Evolutionary conservation across 2,329 filamentous ascomycete genomes (phyloP).

Genomic region (Hyphodiscus sp.): DNA sequence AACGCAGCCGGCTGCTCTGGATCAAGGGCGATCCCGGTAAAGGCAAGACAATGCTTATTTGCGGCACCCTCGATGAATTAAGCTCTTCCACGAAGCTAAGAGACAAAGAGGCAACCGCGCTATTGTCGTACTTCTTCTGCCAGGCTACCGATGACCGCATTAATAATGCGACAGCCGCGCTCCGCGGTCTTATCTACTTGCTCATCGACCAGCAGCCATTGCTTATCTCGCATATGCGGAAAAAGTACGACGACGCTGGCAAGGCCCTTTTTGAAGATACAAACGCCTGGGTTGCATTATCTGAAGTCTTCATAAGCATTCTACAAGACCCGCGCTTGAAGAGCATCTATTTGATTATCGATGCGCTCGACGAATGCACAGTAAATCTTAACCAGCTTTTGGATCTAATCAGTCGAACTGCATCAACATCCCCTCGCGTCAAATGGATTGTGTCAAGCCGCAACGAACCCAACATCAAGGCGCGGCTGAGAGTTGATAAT

Average conservation of each 20-base stretch:
- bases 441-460: constrained; percentile 42
- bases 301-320: constrained; percentile 34
- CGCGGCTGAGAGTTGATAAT: constrained; percentile 20
- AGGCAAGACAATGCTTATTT: constrained; percentile 33
- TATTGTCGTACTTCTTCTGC: constrained; percentile 37
- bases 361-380: constrained; percentile 42
- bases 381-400: constrained; percentile 30
- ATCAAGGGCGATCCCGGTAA: constrained; percentile 33
- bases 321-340: constrained; percentile 31
- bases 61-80: constrained; percentile 23
- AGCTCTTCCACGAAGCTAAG: constrained; percentile 10
- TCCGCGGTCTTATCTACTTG: constrained; percentile 38
- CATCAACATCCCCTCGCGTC: constrained; percentile 15
- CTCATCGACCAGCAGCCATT: constrained; percentile 32
- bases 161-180: constrained; percentile 34
- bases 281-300: constrained; percentile 34
- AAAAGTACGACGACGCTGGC: constrained; percentile 31
- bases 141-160: constrained; percentile 33
- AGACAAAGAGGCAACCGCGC: neutral
- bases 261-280: constrained; percentile 33
- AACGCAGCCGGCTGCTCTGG: constrained; percentile 27
- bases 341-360: constrained; percentile 34
- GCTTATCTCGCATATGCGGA: constrained; percentile 31
- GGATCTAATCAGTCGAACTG: constrained; percentile 28
- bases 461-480: constrained; percentile 34